These are phyloP conservation scores for Wickerhamomyces sydowiorum DNA, from an alignment of 805 yeast genomes.

Conservation along the genomic window DNA sequence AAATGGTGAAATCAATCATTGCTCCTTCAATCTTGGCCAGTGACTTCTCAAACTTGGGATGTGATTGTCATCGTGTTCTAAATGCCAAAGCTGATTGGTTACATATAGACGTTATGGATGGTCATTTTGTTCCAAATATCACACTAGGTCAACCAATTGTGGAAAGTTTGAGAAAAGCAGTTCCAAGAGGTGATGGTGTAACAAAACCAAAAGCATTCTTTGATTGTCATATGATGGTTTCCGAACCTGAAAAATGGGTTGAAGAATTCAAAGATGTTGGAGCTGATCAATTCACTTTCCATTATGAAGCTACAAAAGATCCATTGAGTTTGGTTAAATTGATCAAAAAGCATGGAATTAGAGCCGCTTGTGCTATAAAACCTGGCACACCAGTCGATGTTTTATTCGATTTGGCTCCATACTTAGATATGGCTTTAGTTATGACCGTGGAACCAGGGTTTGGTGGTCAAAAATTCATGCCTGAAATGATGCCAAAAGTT, in stretches of 20 bases:
- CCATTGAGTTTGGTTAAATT: constrained; percentile 68
- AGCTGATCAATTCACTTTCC: constrained; percentile 95
- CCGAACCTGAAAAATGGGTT: constrained; percentile 90
- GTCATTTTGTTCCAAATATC: constrained; percentile 95
- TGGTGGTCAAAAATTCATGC: constrained; percentile 97
- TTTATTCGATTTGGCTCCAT: constrained; percentile 65
- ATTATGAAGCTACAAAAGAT: constrained; percentile 83
- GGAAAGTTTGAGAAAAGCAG: constrained; percentile 63
- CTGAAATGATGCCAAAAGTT: constrained; percentile 95
- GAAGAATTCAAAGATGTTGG: constrained; percentile 88
- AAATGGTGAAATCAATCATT: constrained; percentile 74
- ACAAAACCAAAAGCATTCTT: constrained; percentile 50
- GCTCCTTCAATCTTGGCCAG: constrained; percentile 95
- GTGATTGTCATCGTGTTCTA: constrained; percentile 79
- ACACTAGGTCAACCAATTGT: constrained; percentile 92
- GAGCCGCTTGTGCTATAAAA: constrained; percentile 90
- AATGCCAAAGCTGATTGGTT: constrained; percentile 91
- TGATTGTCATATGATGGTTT: constrained; percentile 99
- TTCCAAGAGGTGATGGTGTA: constrained; percentile 57
- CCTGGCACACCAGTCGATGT: constrained; percentile 90
- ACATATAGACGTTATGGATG: constrained; percentile 98
- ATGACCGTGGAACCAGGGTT: constrained; percentile 99
- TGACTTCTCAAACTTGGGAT: constrained; percentile 84
- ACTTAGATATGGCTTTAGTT: constrained; percentile 88
- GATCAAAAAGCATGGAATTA: constrained; percentile 78